A percentile compares a stretch with the other conserved stretches of the same genome.
Conservation (phyloP, 768 basidiomycete species). For the Suillus discolor region DNA sequence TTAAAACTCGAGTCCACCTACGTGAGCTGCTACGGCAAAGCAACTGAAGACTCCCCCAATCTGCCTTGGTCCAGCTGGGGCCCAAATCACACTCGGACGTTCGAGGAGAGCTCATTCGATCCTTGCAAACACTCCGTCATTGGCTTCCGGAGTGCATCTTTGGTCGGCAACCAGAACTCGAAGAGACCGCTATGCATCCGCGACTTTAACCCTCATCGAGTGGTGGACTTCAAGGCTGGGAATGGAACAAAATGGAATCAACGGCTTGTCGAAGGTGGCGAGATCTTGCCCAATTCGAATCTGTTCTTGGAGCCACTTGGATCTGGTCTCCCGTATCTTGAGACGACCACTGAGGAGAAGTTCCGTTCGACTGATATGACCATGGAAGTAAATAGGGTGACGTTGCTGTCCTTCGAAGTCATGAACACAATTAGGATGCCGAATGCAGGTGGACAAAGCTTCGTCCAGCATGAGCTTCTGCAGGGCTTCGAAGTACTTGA, state of each 20-base stretch:
- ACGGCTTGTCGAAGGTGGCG: neutral
- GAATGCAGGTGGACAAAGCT: neutral
- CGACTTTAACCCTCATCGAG: constrained; percentile 3
- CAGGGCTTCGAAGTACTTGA: neutral
- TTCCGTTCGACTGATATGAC: neutral
- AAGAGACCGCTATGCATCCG: neutral
- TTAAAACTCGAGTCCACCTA: neutral
- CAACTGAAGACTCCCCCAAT: neutral
- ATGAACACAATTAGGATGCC: neutral
- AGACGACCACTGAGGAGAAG: neutral
- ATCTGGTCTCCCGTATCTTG: neutral
- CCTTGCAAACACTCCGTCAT: neutral
- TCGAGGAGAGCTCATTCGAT: neutral
- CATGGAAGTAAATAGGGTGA: neutral
- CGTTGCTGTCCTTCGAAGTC: neutral
- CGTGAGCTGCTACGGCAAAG: neutral
- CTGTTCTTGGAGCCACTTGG: neutral
- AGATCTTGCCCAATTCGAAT: neutral
- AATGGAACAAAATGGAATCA: neutral
- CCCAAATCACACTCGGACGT: neutral
- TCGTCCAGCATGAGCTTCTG: neutral
- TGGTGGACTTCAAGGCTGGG: neutral
- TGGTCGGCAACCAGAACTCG: neutral
- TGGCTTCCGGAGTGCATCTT: neutral
- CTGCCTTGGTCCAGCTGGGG: constrained; percentile 2